Conservation (phyloP, 2,329 filamentous ascomycete species). For the Blastomyces parvus region DNA sequence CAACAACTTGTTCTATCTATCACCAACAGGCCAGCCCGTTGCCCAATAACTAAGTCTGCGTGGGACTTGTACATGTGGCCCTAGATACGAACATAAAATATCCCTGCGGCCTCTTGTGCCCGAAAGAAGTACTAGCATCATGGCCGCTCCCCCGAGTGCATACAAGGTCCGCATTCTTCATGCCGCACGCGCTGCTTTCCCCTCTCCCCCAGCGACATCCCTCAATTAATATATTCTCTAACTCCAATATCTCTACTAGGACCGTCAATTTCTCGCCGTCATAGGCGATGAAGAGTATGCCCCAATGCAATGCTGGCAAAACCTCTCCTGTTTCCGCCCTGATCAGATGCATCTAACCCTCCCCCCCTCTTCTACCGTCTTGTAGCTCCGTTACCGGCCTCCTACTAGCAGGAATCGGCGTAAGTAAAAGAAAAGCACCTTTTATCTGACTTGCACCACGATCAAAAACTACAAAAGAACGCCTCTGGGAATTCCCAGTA, state of each 20-base stretch:
- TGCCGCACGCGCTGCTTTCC: background rate
- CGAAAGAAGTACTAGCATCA: constrained; percentile 25
- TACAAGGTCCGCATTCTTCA: constrained; percentile 41
- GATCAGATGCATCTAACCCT: constrained; percentile 2
- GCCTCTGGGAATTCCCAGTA: background rate
- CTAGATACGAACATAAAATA: background rate
- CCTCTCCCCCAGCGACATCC: background rate
- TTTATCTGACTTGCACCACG: background rate
- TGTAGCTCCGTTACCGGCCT: constrained; percentile 87
- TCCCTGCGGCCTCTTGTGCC: background rate
- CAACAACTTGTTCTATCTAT: too few relatives aligned
- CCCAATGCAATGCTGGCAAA: background rate
- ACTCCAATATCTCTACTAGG: constrained; percentile 37
- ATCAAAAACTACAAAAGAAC: background rate
- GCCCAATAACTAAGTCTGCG: background rate
- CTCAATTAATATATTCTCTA: constrained; percentile 2
- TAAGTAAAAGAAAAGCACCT: constrained; percentile 39
- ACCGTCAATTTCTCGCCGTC: constrained; percentile 91
- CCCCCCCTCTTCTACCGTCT: constrained; percentile 2
- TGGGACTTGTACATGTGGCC: background rate
- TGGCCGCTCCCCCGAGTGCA: constrained; percentile 51
- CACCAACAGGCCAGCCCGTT: background rate
- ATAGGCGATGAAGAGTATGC: constrained; percentile 79
- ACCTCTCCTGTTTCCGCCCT: background rate
- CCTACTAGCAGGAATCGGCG: constrained; percentile 88